Evolutionary conservation across 176 grass and related monocot genomes (phyloP), one percentile per base, ranked within the genome.

Genomic region (Oropetium thomaeum): DNA sequence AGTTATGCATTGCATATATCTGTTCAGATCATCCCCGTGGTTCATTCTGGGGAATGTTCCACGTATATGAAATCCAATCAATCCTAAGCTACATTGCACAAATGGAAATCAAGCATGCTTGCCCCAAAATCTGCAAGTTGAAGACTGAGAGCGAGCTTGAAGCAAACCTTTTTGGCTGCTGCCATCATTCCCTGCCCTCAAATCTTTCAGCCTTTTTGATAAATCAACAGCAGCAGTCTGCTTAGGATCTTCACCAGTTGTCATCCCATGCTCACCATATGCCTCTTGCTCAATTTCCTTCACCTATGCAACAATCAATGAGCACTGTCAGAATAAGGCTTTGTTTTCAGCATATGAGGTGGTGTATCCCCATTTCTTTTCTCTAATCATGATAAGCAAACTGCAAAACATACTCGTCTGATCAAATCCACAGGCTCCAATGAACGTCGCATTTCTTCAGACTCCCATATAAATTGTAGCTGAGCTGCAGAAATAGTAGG

Each of bases 401-500:
- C 13, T 33, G 14, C 15, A 35, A 10, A 62, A 72, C 88, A 79
- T 92, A 98, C 89, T 85, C 96, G 89, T 77, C 65, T 92, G 39
- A 98, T 94, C 72, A 98, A 87, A 86, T 94, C 89, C 43, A 86
- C 67, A 62, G 96, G 96, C 60, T 98, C 96, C 89, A 92, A 86
- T 35, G 92, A 84, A 71, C 69, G 84, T 0, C 89, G 87, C 66
- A 92, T 62, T 66, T 98, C 91, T 70, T 94, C 91, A 2, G 89
- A 98, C 71, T 98, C 91, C 89, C 83, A 89, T 73, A 98, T 89
- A 11, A 86, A 98, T 32, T 71, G 64, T 35, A 98, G 58, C 79
- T 92, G 91, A 45, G 82, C 91, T 98, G 73, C 73, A 82, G 15
- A 67, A 67, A 82, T n/a, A 70, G 73, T 26, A 66, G 12, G 26